These are phyloP conservation scores for Panicum virgatum DNA, from an alignment of 202 grass and related monocot genomes.

Conservation along the genomic window DNA sequence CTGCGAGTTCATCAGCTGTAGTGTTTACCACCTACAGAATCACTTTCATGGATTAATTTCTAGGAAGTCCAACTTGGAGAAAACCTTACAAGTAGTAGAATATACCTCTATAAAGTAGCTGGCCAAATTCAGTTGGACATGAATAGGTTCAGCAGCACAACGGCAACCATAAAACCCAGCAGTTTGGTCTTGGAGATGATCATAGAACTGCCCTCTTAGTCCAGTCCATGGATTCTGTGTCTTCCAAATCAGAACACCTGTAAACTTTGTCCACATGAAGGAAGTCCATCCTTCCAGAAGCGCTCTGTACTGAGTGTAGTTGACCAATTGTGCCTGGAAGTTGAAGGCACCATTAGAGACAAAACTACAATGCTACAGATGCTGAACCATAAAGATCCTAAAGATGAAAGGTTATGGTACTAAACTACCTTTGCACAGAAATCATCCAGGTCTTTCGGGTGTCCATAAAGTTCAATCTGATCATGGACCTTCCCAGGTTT, in stretches of 20 bases:
- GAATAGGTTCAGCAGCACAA: slow-evolving; percentile 78
- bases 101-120: slow-evolving; percentile 88
- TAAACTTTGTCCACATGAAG: slow-evolving; percentile 97
- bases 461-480: slow-evolving; percentile 80
- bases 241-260: slow-evolving; percentile 98
- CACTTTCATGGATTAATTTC: slow-evolving; percentile 12
- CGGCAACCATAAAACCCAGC: slow-evolving; percentile 91
- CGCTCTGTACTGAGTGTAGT: slow-evolving; percentile 94
- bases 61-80: background rate
- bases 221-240: slow-evolving; percentile 97
- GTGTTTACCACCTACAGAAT: slow-evolving; percentile 85
- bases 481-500: slow-evolving; percentile 90
- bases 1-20: slow-evolving; percentile 53
- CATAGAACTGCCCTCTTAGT: slow-evolving; percentile 91
- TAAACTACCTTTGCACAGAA: slow-evolving; percentile 85
- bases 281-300: slow-evolving; percentile 98
- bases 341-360: slow-evolving; percentile 29
- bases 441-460: slow-evolving; percentile 76
- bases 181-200: slow-evolving; percentile 93
- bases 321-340: slow-evolving; percentile 87
- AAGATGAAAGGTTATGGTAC: slow-evolving; percentile 6
- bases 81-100: slow-evolving; percentile 4
- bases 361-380: slow-evolving; percentile 16
- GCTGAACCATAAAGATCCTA: slow-evolving; percentile 8
- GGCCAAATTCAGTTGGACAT: slow-evolving; percentile 86